Conservation (phyloP, 2,329 filamentous ascomycete genomes). For the Teratosphaeria nubilosa region DNA sequence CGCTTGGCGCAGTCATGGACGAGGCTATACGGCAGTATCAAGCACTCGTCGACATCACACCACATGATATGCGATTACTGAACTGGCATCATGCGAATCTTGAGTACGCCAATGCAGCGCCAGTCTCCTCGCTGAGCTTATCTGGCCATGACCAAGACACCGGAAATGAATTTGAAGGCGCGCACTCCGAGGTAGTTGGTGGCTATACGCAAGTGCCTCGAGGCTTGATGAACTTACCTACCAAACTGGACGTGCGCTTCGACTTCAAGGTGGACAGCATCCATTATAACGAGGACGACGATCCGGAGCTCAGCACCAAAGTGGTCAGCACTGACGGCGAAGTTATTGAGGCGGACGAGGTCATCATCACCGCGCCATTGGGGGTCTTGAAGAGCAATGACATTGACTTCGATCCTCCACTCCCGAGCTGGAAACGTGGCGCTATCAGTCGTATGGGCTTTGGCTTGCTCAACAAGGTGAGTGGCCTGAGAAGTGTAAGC, state of each 20-base stretch:
- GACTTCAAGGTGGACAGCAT: constrained; percentile 65
- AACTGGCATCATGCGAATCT: constrained; percentile 99
- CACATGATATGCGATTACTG: constrained; percentile 79
- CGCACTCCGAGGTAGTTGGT: constrained; percentile 85
- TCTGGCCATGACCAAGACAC: constrained; percentile 94
- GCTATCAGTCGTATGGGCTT: constrained; percentile 80
- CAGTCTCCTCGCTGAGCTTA: constrained; percentile 76
- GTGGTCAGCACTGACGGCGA: constrained; percentile 72
- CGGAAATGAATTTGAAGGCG: constrained; percentile 93
- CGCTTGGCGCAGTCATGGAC: constrained; percentile 83
- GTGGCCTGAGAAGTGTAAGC: background rate
- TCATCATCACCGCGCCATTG: constrained; percentile 84
- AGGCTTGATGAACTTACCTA: constrained; percentile 69
- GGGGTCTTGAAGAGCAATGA: constrained; percentile 79
- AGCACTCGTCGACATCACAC: constrained; percentile 66
- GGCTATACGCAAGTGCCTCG: constrained; percentile 91
- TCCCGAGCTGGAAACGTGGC: constrained; percentile 78
- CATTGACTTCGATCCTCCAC: constrained; percentile 75
- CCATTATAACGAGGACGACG: constrained; percentile 40
- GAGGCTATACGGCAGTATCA: constrained; percentile 84
- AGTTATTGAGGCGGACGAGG: constrained; percentile 68
- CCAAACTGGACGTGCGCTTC: constrained; percentile 65
- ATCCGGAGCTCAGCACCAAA: constrained; percentile 37
- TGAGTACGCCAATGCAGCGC: constrained; percentile 92
- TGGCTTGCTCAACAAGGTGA: constrained; percentile 81